Conservation (phyloP, 805 yeast species). For the Schwanniomyces yamadae region DNA sequence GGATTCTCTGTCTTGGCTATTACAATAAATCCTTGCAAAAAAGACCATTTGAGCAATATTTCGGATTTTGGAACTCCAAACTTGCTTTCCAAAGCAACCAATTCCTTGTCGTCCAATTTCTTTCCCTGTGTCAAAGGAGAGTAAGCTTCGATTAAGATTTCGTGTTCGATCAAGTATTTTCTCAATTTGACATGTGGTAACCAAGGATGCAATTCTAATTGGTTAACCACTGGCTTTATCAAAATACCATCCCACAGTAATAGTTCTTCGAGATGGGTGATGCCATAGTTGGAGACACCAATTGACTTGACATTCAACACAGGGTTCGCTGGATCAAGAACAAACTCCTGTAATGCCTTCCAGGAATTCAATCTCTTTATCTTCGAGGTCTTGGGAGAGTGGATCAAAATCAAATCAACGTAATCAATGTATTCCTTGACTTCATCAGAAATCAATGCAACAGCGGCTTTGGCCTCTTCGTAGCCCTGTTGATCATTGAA, state of each 20-base stretch:
- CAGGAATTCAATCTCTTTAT: slow-evolving; percentile 58
- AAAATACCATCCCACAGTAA: slow-evolving; percentile 51
- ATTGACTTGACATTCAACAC: slow-evolving; percentile 59
- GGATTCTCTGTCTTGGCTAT: slow-evolving; percentile 63
- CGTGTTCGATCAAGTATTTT: slow-evolving; percentile 54
- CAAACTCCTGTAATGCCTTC: slow-evolving; percentile 73
- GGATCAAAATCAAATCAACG: slow-evolving; percentile 44
- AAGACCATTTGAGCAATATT: slow-evolving; percentile 69
- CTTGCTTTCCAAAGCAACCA: slow-evolving; percentile 48
- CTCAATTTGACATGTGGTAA: slow-evolving; percentile 64
- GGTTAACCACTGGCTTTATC: slow-evolving; percentile 64
- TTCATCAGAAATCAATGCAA: slow-evolving; percentile 27
- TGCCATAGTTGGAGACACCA: slow-evolving; percentile 78
- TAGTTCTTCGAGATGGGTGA: slow-evolving; percentile 57
- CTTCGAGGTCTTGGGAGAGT: slow-evolving; percentile 48
- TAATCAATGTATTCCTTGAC: slow-evolving; percentile 33
- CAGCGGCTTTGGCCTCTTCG: slow-evolving; percentile 30
- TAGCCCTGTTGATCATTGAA: slow-evolving; percentile 32
- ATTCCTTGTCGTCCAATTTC: slow-evolving; percentile 53
- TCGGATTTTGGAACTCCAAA: slow-evolving; percentile 57
- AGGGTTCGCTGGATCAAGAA: slow-evolving; percentile 35
- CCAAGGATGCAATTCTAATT: slow-evolving; percentile 86
- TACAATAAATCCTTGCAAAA: slow-evolving; percentile 68
- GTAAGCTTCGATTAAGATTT: slow-evolving; percentile 68
- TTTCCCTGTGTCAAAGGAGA: slow-evolving; percentile 74